A percentile compares a stretch with the other conserved stretches of the same genome.
Conservation (phyloP, 768 basidiomycete genomes). For the Mycena belliarum region DNA sequence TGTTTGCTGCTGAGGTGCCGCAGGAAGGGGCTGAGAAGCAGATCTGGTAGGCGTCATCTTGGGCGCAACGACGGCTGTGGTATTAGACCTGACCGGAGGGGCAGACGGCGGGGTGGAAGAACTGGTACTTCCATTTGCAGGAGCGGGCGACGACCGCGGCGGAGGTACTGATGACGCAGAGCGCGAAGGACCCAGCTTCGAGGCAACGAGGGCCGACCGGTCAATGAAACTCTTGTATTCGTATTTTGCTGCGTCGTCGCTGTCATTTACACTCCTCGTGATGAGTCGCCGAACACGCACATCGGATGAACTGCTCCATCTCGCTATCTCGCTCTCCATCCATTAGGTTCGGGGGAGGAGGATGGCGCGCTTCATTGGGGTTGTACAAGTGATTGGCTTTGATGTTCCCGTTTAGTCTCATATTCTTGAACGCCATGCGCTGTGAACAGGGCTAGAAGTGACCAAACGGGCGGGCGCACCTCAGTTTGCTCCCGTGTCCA, state of each 20-base stretch:
- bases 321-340: constrained; percentile 86
- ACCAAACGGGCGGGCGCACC: constrained; percentile 41
- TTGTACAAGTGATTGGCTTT: constrained; percentile 82
- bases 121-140: background rate
- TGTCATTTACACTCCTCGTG: background rate
- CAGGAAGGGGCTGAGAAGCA: constrained; percentile 24
- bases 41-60: constrained; percentile 24
- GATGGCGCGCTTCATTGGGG: constrained; percentile 79
- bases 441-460: constrained; percentile 10
- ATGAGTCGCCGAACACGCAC: constrained; percentile 42
- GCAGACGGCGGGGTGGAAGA: constrained; percentile 23
- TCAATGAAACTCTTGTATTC: constrained; percentile 72
- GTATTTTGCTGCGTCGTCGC: constrained; percentile 67
- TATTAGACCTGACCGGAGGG: constrained; percentile 25
- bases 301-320: constrained; percentile 86
- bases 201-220: constrained; percentile 45
- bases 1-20: background rate
- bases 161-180: constrained; percentile 34
- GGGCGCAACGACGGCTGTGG: constrained; percentile 10
- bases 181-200: constrained; percentile 48
- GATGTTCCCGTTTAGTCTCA: constrained; percentile 80
- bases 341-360: constrained; percentile 78
- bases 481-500: constrained; percentile 91
- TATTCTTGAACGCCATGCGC: constrained; percentile 48
- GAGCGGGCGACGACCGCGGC: constrained; percentile 22